Evolutionary conservation across 1,139 yeast species (phyloP).

Genomic region (Sugiyamaella neomexicana): DNA sequence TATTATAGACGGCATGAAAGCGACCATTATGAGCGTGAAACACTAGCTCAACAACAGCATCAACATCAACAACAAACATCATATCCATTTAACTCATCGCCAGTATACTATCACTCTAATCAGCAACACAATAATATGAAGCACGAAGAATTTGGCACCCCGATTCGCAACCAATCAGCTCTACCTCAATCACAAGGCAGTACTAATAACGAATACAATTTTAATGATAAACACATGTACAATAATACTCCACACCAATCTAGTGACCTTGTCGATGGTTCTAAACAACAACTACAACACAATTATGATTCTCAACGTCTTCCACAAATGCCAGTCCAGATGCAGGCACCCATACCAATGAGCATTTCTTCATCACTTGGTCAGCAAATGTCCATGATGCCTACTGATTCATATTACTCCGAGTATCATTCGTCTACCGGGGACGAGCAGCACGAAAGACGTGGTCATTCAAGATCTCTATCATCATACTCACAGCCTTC

Average conservation of each 20-base stretch:
- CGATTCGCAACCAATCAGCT: neutral
- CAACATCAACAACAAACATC: neutral
- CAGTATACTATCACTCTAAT: conserved; percentile 3
- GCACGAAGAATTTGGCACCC: conserved; percentile 10
- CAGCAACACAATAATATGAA: neutral
- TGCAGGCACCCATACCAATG: conserved; percentile 1
- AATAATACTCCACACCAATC: neutral
- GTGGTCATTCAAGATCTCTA: conserved; percentile 11
- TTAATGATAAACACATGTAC: conserved; percentile 11
- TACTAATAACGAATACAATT: conserved; percentile 6
- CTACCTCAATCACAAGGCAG: neutral
- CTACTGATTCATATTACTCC: neutral
- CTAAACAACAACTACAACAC: conserved; percentile 1
- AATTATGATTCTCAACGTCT: neutral
- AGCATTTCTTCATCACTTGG: neutral
- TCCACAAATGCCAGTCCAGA: neutral
- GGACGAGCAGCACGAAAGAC: neutral
- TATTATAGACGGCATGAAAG: conserved; percentile 9
- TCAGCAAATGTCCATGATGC: neutral
- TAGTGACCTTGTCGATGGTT: neutral
- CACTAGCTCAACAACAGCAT: neutral
- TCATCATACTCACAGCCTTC: conserved; percentile 8
- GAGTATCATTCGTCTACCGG: neutral
- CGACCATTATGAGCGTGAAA: neutral
- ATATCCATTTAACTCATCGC: neutral